Conservation (phyloP, 1,284 basidiomycete species). For the Earliella scabrosa region DNA sequence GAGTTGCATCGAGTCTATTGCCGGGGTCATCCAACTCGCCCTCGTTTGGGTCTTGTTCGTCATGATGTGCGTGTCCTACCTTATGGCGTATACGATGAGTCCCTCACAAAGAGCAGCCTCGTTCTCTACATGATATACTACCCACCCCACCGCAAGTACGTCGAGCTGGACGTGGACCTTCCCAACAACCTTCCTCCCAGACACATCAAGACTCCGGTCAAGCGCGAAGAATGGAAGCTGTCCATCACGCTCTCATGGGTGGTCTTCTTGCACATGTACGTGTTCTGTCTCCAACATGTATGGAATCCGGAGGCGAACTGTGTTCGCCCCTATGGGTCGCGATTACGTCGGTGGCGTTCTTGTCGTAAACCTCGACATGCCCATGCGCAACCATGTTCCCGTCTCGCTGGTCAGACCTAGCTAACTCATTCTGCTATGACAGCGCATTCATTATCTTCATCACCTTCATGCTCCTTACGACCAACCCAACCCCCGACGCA, state of each 20-base stretch:
- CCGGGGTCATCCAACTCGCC: constrained; percentile 85
- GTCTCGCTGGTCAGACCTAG: too few relatives aligned
- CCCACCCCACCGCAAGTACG: constrained; percentile 81
- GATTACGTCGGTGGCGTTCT: not conserved
- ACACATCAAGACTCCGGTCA: constrained; percentile 52
- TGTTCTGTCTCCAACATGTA: not conserved
- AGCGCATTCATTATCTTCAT: constrained; percentile 59
- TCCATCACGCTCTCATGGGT: constrained; percentile 79
- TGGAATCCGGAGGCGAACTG: not conserved
- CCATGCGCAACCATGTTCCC: too few relatives aligned
- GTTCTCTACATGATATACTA: constrained; percentile 94
- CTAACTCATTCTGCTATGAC: constrained; percentile 15
- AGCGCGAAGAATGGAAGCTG: constrained; percentile 74
- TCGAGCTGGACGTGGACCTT: constrained; percentile 47
- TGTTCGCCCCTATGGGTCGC: too few relatives aligned
- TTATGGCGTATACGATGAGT: not conserved
- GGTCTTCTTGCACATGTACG: constrained; percentile 75
- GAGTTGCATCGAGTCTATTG: constrained; percentile 81
- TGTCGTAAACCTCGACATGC: not conserved
- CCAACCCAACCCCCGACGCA: constrained; percentile 44
- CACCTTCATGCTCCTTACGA: constrained; percentile 60
- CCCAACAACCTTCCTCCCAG: constrained; percentile 46
- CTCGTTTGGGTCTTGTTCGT: constrained; percentile 90
- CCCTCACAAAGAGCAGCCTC: constrained; percentile 52
- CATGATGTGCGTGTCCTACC: constrained; percentile 65